Evolutionary conservation across 805 yeast genomes (phyloP), one percentile per base, ranked within the genome.

Genomic region (Myxozyma nipponensis): DNA sequence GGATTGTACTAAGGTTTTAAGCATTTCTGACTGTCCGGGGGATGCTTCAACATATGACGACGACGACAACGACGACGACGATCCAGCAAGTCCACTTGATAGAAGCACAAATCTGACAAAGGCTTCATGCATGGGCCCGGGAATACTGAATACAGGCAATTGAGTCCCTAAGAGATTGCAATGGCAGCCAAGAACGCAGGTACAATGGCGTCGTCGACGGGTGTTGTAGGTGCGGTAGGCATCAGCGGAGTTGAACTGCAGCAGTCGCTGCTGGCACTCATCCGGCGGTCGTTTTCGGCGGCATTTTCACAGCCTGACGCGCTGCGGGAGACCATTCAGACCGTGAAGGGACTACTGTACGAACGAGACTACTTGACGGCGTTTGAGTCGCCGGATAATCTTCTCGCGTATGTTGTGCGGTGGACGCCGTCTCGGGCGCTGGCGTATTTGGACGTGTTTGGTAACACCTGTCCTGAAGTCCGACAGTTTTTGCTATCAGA

Each of bases 381-480:
- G 0, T 88, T 89, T 64, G 45, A 23, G n/a, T 35, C 50, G 19
- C 77, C 77, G 48, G 68, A 71, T 41, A 82, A 84, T 58, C 72
- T 95, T 46, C 77, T 76, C 55, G 95, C 95, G 0, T 88, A 88
- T 62, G 85, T 82, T 18, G 77, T 83, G 19, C 71, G 96, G 58
- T 88, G 96, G 96, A 77, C 93, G 0, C 90, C 96, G 0, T 79
- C 93, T 0, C 71, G 96, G 49, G 82, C 95, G 0, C 70, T 86
- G 41, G 81, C 87, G 0, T 88, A 88, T 63, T 66, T 84, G 1
- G 78, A 88, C 1, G 71, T 88, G 21, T 82, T 87, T 58, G 72
- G 79, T 1, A 54, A 50, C 28, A 46, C 51, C 15, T 52, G 58
- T 39, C 53, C 57, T 18, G 48, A 40, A 30, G 30, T 52, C 17